These are phyloP conservation scores for Plasmopara halstedii DNA, from an alignment of 352 stramenopile genomes.

Conservation along the genomic window DNA sequence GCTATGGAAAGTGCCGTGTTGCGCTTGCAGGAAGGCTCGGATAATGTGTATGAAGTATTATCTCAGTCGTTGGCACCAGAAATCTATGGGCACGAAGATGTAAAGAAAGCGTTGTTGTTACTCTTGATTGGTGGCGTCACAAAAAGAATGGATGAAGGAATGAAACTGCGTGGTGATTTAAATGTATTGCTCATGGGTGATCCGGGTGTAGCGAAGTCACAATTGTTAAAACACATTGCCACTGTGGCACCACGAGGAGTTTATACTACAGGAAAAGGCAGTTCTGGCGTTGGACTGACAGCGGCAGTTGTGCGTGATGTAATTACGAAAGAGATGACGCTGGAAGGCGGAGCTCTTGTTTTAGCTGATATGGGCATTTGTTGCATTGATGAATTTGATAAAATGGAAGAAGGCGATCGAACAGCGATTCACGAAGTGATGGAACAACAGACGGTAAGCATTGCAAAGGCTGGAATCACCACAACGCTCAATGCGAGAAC, in stretches of 20 bases:
- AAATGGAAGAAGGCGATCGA: slow-evolving; percentile 97
- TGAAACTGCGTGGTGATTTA: slow-evolving; percentile 97
- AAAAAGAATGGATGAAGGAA: slow-evolving; percentile 88
- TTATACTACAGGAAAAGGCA: slow-evolving; percentile 99
- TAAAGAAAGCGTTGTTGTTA: slow-evolving; percentile 98
- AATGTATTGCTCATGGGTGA: slow-evolving; percentile 99
- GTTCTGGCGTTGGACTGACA: slow-evolving; percentile 96
- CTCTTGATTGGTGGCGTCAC: slow-evolving; percentile 93
- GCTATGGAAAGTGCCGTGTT: slow-evolving; percentile 76
- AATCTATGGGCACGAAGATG: slow-evolving; percentile 99
- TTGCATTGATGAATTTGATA: slow-evolving; percentile 98
- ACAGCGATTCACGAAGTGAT: slow-evolving; percentile 99
- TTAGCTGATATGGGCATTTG: slow-evolving; percentile 98
- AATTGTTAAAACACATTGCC: slow-evolving; percentile 98
- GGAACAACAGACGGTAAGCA: slow-evolving; percentile 99
- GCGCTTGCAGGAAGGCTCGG: slow-evolving; percentile 49
- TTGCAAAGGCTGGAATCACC: slow-evolving; percentile 99
- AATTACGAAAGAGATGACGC: slow-evolving; percentile 90
- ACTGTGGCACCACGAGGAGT: slow-evolving; percentile 94
- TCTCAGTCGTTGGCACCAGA: slow-evolving; percentile 96
- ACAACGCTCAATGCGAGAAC: slow-evolving; percentile 95
- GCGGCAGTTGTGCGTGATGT: slow-evolving; percentile 95
- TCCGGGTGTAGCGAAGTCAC: slow-evolving; percentile 97
- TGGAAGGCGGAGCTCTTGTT: slow-evolving; percentile 94
- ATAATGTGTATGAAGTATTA: slow-evolving; percentile 90